These are phyloP conservation scores for Meyerozyma sp. DNA, from an alignment of 1,139 yeast genomes.

Conservation along the genomic window DNA sequence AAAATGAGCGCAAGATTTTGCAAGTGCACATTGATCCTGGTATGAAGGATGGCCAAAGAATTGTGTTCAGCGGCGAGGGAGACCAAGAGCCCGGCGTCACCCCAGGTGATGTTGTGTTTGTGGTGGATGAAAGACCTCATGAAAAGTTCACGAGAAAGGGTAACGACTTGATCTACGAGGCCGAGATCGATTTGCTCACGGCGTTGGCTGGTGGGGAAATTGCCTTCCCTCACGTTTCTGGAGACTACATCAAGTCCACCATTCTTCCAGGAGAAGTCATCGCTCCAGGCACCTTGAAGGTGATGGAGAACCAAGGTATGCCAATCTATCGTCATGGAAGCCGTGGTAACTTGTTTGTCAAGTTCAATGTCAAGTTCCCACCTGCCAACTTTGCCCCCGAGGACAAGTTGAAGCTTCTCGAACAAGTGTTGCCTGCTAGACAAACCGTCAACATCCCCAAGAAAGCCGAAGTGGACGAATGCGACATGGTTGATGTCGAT, in stretches of 20 bases:
- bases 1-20: slow-evolving; percentile 83
- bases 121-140: slow-evolving; percentile 85
- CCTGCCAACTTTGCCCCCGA: slow-evolving; percentile 55
- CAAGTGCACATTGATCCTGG: slow-evolving; percentile 97
- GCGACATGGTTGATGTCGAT: slow-evolving; percentile 62
- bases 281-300: slow-evolving; percentile 76
- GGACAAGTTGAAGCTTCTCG: slow-evolving; percentile 62
- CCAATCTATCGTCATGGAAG: slow-evolving; percentile 76
- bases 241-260: slow-evolving; percentile 79
- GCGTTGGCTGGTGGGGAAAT: slow-evolving; percentile 96
- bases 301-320: slow-evolving; percentile 95
- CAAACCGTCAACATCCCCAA: slow-evolving; percentile 49
- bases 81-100: slow-evolving; percentile 94
- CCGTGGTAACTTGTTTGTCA: slow-evolving; percentile 65
- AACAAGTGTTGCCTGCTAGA: slow-evolving; percentile 65
- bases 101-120: slow-evolving; percentile 95
- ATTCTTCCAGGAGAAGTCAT: slow-evolving; percentile 92
- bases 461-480: slow-evolving; percentile 75
- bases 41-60: slow-evolving; percentile 91
- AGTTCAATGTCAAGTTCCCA: slow-evolving; percentile 73
- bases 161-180: slow-evolving; percentile 79
- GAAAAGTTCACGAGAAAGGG: slow-evolving; percentile 80
- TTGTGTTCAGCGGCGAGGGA: slow-evolving; percentile 92
- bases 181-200: slow-evolving; percentile 85
- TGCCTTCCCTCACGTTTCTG: slow-evolving; percentile 79